These are phyloP conservation scores for Mortierella sp. DNA, from an alignment of 371 early-diverging fungal genomes.

Conservation along the genomic window DNA sequence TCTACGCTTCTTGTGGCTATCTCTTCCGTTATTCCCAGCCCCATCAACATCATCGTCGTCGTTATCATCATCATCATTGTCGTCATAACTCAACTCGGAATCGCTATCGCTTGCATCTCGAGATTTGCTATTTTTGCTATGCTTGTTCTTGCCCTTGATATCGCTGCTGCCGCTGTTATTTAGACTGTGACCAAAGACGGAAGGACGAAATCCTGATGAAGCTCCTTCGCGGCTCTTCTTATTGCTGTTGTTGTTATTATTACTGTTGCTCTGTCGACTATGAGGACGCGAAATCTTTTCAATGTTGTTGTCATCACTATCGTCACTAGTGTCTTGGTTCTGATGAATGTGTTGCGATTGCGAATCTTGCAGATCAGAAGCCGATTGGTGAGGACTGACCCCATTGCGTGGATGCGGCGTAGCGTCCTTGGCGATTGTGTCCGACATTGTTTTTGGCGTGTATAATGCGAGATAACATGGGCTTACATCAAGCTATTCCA, in stretches of 20 bases:
- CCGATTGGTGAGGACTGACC: not conserved
- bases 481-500: not conserved
- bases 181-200: constrained; percentile 16
- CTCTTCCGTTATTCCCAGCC: not conserved
- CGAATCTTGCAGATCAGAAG: not conserved
- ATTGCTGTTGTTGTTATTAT: not conserved
- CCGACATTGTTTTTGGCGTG: not conserved
- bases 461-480: not conserved
- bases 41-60: not conserved
- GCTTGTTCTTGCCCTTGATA: not conserved
- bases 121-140: constrained; percentile 1
- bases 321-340: not conserved
- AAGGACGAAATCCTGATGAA: not conserved
- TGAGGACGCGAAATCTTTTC: constrained; percentile 17
- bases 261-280: constrained; percentile 8
- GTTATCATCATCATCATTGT: constrained; percentile 5
- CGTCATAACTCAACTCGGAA: not conserved
- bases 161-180: not conserved
- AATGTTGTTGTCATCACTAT: constrained; percentile 5
- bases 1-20: not conserved
- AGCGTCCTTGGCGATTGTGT: constrained; percentile 5
- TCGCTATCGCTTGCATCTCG: not conserved
- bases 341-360: not conserved
- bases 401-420: constrained; percentile 5
- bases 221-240: not conserved